Base-by-base conservation (phyloP, 768 basidiomycete genomes). In the Termitomyces sp. region DNA sequence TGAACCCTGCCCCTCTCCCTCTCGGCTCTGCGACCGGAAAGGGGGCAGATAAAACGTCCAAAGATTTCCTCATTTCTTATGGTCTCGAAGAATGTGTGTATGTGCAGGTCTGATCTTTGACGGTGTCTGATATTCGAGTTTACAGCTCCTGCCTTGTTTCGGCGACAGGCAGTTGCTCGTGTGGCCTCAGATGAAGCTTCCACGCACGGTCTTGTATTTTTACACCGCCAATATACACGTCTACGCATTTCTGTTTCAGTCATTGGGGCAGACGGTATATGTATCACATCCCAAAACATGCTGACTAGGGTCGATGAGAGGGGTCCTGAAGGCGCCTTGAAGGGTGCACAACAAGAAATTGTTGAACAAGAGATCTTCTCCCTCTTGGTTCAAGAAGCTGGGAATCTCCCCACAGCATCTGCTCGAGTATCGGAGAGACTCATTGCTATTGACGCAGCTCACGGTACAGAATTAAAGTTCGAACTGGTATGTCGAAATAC, bases 311-410 rank as follows among this genome's bases (percentile, higher is more conserved):
- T 65, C 9, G 72, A 77, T 24, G 60, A 74, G 9, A 62, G 63
- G 0, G 73, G 78, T 2, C 68, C 89, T 14, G 81, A 89, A 36
- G 76, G 68, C 2, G 75, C 79, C 9, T 74, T 94, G 36, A 75
- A 72, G 57, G 70, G 70, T 26, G 87, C 87, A 1, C 91, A 93
- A 66, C 78, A 76, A 53, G 92, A 93, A 68, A 76, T 86, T 14
- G 79, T 92, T 5, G 89, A 94, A 56, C 86, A 89, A 66, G 92
- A 94, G 65, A 86, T 93, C 39, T 94, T 92, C 62, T 75, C 85
- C 3, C 66, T 84, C 22, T 75, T 94, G 22, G 88, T 92, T 40
- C 80, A 76, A 65, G 92, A 93, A 71, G 88, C 90, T n/a, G 85
- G 87, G 55, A 82, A 69, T 58, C 75, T 93, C 10, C 87, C 90